A percentile compares a stretch with the other conserved stretches of the same genome.
Conservation (phyloP, 768 basidiomycete species). For the Fistulinella prunicolor region DNA sequence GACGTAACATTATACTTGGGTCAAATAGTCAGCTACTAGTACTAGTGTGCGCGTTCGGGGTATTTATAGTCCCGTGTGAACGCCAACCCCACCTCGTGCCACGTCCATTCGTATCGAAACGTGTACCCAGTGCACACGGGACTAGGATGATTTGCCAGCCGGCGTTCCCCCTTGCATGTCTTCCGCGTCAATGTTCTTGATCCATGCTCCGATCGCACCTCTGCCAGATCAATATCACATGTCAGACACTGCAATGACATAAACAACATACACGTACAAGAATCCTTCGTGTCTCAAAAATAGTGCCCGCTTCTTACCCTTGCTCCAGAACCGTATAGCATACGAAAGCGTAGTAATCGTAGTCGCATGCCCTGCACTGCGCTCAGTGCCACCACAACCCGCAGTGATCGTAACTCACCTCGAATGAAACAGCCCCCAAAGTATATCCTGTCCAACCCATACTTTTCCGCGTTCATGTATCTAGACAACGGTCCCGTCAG, state of each 20-base stretch:
- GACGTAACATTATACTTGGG: slow-evolving; percentile 23
- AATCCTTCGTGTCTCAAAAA: slow-evolving; percentile 99
- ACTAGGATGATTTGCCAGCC: background rate
- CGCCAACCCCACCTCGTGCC: slow-evolving; percentile 32
- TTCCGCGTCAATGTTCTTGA: slow-evolving; percentile 82
- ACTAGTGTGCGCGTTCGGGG: slow-evolving; percentile 22
- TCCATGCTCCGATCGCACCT: slow-evolving; percentile 95
- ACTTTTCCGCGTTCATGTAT: slow-evolving; percentile 99
- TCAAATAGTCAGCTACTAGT: slow-evolving; percentile 5
- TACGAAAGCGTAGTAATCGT: slow-evolving; percentile 98
- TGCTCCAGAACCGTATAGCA: slow-evolving; percentile 99
- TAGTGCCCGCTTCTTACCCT: slow-evolving; percentile 92
- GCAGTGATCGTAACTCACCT: slow-evolving; percentile 49
- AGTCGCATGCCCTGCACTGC: slow-evolving; percentile 78
- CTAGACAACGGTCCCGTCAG: slow-evolving; percentile 20
- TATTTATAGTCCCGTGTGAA: slow-evolving; percentile 21
- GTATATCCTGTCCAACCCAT: slow-evolving; percentile 93
- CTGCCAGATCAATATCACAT: slow-evolving; percentile 38
- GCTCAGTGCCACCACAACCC: slow-evolving; percentile 1
- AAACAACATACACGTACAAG: slow-evolving; percentile 56
- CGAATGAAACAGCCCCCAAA: slow-evolving; percentile 99
- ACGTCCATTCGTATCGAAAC: slow-evolving; percentile 6
- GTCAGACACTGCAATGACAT: background rate
- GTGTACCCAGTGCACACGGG: slow-evolving; percentile 3
- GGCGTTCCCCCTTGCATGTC: slow-evolving; percentile 14